A percentile compares a stretch with the other conserved stretches of the same genome.
Evolutionary conservation across 2,329 filamentous ascomycete genomes (phyloP).

Genomic region (Knufia fluminis): DNA sequence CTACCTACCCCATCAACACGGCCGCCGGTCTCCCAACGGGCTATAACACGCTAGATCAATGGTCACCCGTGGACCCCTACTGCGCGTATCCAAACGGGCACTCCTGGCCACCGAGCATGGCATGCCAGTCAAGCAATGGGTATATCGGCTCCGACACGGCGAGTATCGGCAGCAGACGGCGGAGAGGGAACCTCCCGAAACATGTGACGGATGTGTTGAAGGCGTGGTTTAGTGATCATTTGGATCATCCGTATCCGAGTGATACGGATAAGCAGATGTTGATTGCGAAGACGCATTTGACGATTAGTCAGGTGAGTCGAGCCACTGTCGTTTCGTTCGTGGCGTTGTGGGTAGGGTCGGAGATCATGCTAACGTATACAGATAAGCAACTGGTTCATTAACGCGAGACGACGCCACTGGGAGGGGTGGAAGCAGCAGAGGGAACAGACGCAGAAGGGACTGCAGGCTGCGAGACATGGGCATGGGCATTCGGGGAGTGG

Average conservation of each 20-base stretch:
- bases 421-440: slow-evolving; percentile 21
- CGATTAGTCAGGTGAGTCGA: slow-evolving; percentile 53
- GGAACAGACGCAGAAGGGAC: not conserved
- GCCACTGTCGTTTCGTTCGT: too few species aligned
- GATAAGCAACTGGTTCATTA: slow-evolving; percentile 48
- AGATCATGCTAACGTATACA: slow-evolving; percentile 23
- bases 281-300: slow-evolving; percentile 65
- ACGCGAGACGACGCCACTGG: slow-evolving; percentile 40
- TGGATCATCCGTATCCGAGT: slow-evolving; percentile 74
- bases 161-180: slow-evolving; percentile 40
- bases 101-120: slow-evolving; percentile 4
- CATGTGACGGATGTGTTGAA: slow-evolving; percentile 74
- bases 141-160: slow-evolving; percentile 25
- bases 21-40: not conserved
- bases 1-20: not conserved
- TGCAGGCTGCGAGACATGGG: not conserved
- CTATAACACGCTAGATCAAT: not conserved
- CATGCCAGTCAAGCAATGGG: not conserved
- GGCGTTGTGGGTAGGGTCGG: too few species aligned
- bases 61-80: slow-evolving; percentile 1
- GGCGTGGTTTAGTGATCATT: slow-evolving; percentile 68
- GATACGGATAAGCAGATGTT: slow-evolving; percentile 81
- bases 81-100: slow-evolving; percentile 7
- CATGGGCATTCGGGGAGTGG: not conserved
- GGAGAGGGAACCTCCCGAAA: slow-evolving; percentile 82